Evolutionary conservation across 106 monocot species (phyloP), one percentile per base, ranked within the genome.

Genomic region (Agapanthus africanus): DNA sequence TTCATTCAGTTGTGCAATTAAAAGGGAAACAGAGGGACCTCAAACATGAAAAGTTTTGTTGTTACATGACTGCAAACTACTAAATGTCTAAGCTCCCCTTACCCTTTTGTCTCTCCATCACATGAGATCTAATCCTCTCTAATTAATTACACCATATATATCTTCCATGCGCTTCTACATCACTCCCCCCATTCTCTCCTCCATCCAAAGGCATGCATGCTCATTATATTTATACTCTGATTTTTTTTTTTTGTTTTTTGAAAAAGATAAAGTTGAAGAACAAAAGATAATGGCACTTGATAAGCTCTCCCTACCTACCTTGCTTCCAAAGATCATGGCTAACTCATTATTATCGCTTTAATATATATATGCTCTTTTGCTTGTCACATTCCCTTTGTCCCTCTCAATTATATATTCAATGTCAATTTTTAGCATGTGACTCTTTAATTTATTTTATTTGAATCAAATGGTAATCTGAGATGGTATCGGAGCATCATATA

Each of bases 51-150:
- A 50, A 2, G 50, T 21, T 50, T 50, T 50, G 50, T 50, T 50
- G 19, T 50, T 21, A 50, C 22, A 2, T 50, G 50, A 50, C 50
- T 10, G 18, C 11, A 49, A n/a, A 21, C 33, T 21, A 22, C 57
- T 0, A 27, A 59, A 15, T 47, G 28, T 22, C 6, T 27, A 59
- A 15, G 19, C 19, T 47, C 22, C 11, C 57, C 57, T 59, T 10
- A 26, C 11, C 11, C 27, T 26, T 59, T 10, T 28, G 13, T 26
- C 27, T 6, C 57, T 59, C 25, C 57, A 7, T 59, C 57, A 59
- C 57, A 59, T 59, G 57, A 59, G 27, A 59, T 59, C 57, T 59
- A 26, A 59, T 59, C 57, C 27, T 44, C n/a, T n/a, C n/a, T n/a
- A 47, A 47, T 15, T 7, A 47, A 26, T 26, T 59, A 59, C 57